Percentiles rank a stretch among this genome's conserved stretches.
Evolutionary conservation across 331 rosid genomes (phyloP).

Genomic region (Quercus lobata): DNA sequence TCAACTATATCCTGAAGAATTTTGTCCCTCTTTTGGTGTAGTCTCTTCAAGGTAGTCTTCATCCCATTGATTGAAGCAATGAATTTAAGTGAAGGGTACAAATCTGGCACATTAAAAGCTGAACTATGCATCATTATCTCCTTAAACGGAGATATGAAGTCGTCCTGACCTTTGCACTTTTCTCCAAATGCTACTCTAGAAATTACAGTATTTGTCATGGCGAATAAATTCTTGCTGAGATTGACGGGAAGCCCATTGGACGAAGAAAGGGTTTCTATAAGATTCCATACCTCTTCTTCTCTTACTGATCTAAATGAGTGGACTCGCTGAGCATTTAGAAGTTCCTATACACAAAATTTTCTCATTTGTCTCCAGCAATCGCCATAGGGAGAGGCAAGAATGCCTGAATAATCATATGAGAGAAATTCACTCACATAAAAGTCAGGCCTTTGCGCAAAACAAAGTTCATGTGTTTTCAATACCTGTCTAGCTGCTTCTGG

Average conservation of each 20-base stretch:
- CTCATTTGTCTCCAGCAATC: constrained; percentile 48
- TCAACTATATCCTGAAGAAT: background rate
- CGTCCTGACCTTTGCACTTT: constrained; percentile 16
- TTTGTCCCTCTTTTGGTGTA: background rate
- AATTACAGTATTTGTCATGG: background rate
- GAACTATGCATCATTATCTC: background rate
- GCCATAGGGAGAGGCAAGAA: constrained; percentile 28
- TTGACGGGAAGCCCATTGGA: constrained; percentile 17
- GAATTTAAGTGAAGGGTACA: constrained; percentile 7
- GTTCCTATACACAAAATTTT: constrained; percentile 28
- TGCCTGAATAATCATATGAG: constrained; percentile 1
- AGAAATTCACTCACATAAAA: background rate
- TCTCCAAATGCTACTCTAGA: constrained; percentile 14
- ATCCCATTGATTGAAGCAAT: background rate
- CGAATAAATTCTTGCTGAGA: constrained; percentile 8
- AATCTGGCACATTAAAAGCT: background rate
- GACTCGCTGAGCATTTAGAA: constrained; percentile 13
- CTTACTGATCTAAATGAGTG: constrained; percentile 26
- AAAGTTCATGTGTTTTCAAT: constrained; percentile 30
- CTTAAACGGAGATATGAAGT: background rate
- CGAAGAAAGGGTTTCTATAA: background rate
- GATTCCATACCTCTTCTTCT: constrained; percentile 23
- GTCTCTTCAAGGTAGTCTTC: background rate
- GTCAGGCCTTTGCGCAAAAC: constrained; percentile 28
- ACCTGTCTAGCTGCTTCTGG: constrained; percentile 21